Evolutionary conservation across 1,284 basidiomycete genomes (phyloP), one percentile per base, ranked within the genome.

Genomic region (Papiliotrema laurentii): DNA sequence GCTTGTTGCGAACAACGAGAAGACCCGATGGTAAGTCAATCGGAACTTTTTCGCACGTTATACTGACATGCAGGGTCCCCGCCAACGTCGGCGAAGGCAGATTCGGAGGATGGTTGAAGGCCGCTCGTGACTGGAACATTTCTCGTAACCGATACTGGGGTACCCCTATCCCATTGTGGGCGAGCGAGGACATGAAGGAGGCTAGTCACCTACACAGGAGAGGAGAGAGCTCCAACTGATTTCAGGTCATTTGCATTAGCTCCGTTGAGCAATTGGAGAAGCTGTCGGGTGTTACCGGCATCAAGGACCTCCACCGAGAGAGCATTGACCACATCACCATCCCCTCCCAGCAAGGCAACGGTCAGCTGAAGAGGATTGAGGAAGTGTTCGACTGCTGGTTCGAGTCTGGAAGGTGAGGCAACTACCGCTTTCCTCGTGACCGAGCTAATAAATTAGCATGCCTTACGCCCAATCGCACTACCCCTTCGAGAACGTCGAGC

Each of bases 331-430:
- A 89, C 67, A 89, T 99, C 76, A 93, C 89, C 50, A 97, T 98
- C 64, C 96, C 94, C 4, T 97, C 92, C 28, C 79, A 86, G 68
- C 75, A 84, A 71, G 94, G 93, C 55, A 96, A 93, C 68, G 96
- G 94, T n/a, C 73, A 76, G 19, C 77, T 99, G 37, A 89, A 82
- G 72, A 84, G 94, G 51, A 81, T 97, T 18, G 90, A 97, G 54
- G 96, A 97, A 73, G 92, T 99, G 27, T 98, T 99, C 72, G 96
- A 99, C 73, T 99, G 96, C 72, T 99, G 96, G 96, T 98, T 99
- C 72, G 96, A 99, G 77, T 97, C 94, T 6, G 96, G 96, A 75
- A 91, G 87, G 89, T 89, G 22, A 13, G 21, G 4, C 26, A 10
- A 11, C 26, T 3, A 14, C 25, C 22, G 36, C 14, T 26, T 19